Base-by-base conservation (phyloP, 345 rosid species). In the Kernera saxatilis region DNA sequence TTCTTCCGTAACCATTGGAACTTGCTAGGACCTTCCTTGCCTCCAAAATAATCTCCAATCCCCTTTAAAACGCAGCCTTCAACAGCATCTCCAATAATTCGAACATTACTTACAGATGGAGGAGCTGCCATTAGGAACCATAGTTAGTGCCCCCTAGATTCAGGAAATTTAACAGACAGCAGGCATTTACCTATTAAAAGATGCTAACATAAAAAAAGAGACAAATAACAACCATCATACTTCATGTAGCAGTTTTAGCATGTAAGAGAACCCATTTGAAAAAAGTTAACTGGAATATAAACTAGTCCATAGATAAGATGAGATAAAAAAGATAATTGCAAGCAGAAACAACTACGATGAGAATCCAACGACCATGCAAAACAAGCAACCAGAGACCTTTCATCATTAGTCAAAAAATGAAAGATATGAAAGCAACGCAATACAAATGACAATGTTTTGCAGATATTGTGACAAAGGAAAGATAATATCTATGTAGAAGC, bases 11-110 rank as follows among this genome's bases (percentile, higher is more conserved):
- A 77, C 98, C 98, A 93, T 60, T 93, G 86, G 72, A 88, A 93
- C 86, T 86, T 91, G 91, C 96, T 93, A 18, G 98, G 98, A 72
- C 98, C 97, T 74, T 93, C 98, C 84, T 77, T 83, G 74, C 98
- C 98, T 53, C 98, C 98, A 81, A 93, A 93, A 85, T 93, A 93
- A 69, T 86, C 81, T 41, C 96, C 98, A 73, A 72, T 84, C 59
- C 97, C 97, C 82, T 85, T 91, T 55, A 93, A 69, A 49, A 78
- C 39, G 80, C 74, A 79, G 68, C 92, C 96, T 86, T 93, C 98
- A 70, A 93, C 84, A 69, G 76, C 65, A 75, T 88, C 96, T 80
- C 98, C 98, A 80, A 80, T 29, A 70, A 93, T 87, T 67, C 52
- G 81, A 45, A 91, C 90, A 83, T 89, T 83, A 67, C 77, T 75